These are phyloP conservation scores for Leucocoprinus sp. DNA, from an alignment of 768 basidiomycete genomes.

Conservation along the genomic window DNA sequence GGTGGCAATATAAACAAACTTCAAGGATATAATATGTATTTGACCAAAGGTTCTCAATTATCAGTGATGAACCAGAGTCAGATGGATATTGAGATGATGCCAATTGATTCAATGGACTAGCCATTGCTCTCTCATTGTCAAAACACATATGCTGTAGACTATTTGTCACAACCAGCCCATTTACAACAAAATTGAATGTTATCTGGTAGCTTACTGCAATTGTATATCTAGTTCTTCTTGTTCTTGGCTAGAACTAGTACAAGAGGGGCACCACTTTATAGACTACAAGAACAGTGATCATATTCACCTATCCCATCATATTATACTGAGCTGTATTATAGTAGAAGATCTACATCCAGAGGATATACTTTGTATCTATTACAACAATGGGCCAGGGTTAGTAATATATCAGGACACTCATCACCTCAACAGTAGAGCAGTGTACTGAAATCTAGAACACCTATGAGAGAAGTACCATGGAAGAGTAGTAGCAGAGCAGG, in stretches of 20 bases:
- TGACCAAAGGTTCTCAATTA: conserved; percentile 36
- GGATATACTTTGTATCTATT: conserved; percentile 10
- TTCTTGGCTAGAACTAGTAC: conserved; percentile 22
- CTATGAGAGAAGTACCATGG: not conserved
- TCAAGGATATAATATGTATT: conserved; percentile 49
- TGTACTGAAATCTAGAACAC: not conserved
- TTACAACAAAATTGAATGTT: conserved; percentile 30
- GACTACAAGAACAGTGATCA: conserved; percentile 38
- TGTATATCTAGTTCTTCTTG: conserved; percentile 29
- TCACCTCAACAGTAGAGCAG: conserved; percentile 4
- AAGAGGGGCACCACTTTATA: conserved; percentile 57
- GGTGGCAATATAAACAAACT: conserved; percentile 22
- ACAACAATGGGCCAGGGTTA: conserved; percentile 8
- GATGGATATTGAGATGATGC: conserved; percentile 45
- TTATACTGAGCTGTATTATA: conserved; percentile 7
- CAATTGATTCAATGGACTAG: conserved; percentile 50
- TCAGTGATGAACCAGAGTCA: conserved; percentile 1
- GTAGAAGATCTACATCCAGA: no score
- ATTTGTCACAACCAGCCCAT: conserved; percentile 25
- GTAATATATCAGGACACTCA: conserved; percentile 3
- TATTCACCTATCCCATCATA: conserved; percentile 31
- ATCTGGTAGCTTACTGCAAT: conserved; percentile 32
- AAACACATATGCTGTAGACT: conserved; percentile 16
- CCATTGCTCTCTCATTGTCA: conserved; percentile 50
- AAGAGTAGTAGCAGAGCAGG: not conserved